A percentile compares a stretch with the other conserved stretches of the same genome.
These are phyloP conservation scores for Pistacia integerrima DNA, from an alignment of 345 rosid species.

Conservation along the genomic window DNA sequence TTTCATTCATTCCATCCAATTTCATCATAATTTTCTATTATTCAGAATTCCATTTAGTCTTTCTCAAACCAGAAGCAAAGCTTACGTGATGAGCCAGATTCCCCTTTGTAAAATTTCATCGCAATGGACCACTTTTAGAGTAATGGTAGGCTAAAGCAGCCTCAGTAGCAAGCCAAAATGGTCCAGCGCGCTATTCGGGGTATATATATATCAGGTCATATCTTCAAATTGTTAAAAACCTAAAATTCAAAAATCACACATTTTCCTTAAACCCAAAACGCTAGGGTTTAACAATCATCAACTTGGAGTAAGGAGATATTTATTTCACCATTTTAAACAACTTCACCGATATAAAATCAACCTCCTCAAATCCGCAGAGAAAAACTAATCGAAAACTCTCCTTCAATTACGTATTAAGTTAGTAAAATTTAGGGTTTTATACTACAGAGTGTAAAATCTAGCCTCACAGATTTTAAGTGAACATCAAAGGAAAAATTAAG, in stretches of 20 bases:
- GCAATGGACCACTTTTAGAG: neutral
- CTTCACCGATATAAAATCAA: neutral
- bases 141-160: neutral
- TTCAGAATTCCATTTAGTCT: neutral
- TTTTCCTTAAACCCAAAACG: neutral
- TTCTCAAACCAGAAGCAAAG: neutral
- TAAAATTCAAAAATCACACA: neutral
- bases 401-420: neutral
- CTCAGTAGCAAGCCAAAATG: neutral
- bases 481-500: neutral
- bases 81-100: neutral
- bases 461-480: too few species aligned
- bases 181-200: too few species aligned
- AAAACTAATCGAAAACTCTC: neutral
- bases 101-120: neutral
- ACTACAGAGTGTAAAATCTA: too few species aligned
- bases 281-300: neutral
- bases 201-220: neutral
- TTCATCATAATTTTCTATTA: neutral
- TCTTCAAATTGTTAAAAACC: neutral
- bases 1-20: neutral
- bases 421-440: constrained; percentile 30
- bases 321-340: neutral
- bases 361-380: constrained; percentile 1
- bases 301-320: neutral